phyloP scores from a whole-genome alignment of 805 yeast species.

The Vanderwaltozyma verrucispora region DNA sequence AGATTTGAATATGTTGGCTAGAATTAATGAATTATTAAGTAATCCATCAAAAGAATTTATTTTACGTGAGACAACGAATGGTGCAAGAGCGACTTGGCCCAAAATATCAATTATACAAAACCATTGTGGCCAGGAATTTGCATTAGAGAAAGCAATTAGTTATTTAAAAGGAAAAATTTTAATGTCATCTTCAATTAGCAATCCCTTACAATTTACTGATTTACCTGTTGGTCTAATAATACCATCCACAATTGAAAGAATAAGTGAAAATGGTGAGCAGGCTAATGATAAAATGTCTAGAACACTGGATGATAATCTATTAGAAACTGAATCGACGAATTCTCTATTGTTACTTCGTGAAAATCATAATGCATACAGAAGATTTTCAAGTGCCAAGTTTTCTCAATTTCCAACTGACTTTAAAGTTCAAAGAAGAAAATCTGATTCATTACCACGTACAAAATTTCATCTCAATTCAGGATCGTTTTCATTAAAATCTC shows the following conservation, averaged over 20 bases:
- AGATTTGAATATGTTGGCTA: constrained; percentile 44
- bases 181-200: constrained; percentile 25
- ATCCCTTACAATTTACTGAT: constrained; percentile 23
- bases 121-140: constrained; percentile 84
- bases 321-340: constrained; percentile 16
- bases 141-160: constrained; percentile 72
- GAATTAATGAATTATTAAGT: constrained; percentile 51
- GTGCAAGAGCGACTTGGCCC: constrained; percentile 93
- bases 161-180: constrained; percentile 52
- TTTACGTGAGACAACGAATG: constrained; percentile 54
- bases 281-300: constrained; percentile 1
- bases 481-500: not conserved
- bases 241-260: not conserved
- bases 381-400: constrained; percentile 6
- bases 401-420: not conserved
- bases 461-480: not conserved
- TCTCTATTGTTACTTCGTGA: constrained; percentile 14
- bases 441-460: constrained; percentile 1
- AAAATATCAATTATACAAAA: constrained; percentile 74
- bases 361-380: constrained; percentile 4
- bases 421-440: constrained; percentile 3
- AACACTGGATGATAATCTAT: constrained; percentile 15
- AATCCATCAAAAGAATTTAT: constrained; percentile 79
- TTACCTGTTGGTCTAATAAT: constrained; percentile 8
- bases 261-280: constrained; percentile 3